Evolutionary conservation across 139 green algal species (phyloP), one percentile per base, ranked within the genome.

Genomic region (Coelastrella sp.): DNA sequence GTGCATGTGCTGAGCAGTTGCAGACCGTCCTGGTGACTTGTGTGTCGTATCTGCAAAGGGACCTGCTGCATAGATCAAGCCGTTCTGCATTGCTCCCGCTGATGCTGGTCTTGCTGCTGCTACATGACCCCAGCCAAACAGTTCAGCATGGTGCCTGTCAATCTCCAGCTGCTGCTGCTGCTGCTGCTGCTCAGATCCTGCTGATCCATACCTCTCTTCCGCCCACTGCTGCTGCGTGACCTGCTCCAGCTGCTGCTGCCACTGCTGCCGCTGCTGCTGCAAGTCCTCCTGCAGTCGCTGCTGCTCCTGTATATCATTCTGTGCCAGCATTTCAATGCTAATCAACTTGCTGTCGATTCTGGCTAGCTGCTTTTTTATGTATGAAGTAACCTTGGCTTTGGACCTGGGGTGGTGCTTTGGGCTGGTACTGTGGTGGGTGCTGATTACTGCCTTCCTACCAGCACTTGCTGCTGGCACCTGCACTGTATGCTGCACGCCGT

Each of bases 201-300:
- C 68, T 32, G 17, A 7, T 76, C 3, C 78, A 22, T 61, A 3
- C 13, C 3, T n/a, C 19, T 57, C 7, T 22, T 20, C 6, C 56
- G 7, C 4, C 61, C 19, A 22, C 47, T 58, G 54, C 32, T 60
- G 32, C 19, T 64, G 56, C 54, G 47, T 57, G 3, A 7, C 17
- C 58, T 71, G 79, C 56, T 85, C 16, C 3, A 13, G 58, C 57
- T 85, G 79, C 17, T 71, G 79, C 17, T 54, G 79, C 57, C 79
- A 64, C 79, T 85, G 11, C 57, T 56, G 79, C 56, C 54, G 79
- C 79, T 85, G 79, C 56, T 22, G 57, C 79, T 85, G 79, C 79
- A 85, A 47, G 16, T 61, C 56, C 7, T n/a, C 57, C 19, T 85
- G 79, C 22, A 85, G 17, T 6, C 71, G 56, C 57, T 73, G 19